A percentile compares a stretch with the other conserved stretches of the same genome.
phyloP scores from a whole-genome alignment of 2,329 filamentous ascomycete species.

The Cordyceps cicadae region DNA sequence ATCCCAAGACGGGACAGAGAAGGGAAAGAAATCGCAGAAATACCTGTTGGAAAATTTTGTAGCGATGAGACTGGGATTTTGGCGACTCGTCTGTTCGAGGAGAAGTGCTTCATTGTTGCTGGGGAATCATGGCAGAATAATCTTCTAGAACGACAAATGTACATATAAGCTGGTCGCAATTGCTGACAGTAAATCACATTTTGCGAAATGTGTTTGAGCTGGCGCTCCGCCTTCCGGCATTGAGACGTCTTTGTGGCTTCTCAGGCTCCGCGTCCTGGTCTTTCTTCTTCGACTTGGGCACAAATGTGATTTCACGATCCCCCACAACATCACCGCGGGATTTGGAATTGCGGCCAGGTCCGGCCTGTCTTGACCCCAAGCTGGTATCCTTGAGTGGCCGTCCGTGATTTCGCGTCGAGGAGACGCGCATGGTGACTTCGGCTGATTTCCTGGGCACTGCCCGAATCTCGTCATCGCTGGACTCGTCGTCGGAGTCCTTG shows the following conservation, averaged over 20 bases:
- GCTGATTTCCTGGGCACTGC: constrained; percentile 20
- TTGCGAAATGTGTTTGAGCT: constrained; percentile 67
- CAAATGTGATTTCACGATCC: constrained; percentile 65
- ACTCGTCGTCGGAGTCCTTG: constrained; percentile 36
- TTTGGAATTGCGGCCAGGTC: constrained; percentile 38
- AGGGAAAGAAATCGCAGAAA: constrained; percentile 19
- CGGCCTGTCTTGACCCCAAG: constrained; percentile 48
- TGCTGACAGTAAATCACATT: constrained; percentile 37
- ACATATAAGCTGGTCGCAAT: constrained; percentile 13
- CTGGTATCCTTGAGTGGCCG: constrained; percentile 47
- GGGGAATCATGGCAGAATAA: not conserved
- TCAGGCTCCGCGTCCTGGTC: constrained; percentile 31
- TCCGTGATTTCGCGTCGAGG: constrained; percentile 56
- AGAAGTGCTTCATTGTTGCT: constrained; percentile 11
- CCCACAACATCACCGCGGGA: constrained; percentile 45
- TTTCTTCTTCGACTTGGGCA: constrained; percentile 50
- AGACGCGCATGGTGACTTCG: constrained; percentile 57
- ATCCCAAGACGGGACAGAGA: constrained; percentile 26
- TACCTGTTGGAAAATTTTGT: not conserved
- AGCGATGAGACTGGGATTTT: not conserved
- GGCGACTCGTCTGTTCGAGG: not conserved
- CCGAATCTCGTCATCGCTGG: constrained; percentile 28
- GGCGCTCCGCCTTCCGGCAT: constrained; percentile 55
- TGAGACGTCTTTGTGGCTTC: constrained; percentile 24
- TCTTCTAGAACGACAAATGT: constrained; percentile 6